Evolutionary conservation across 1,284 basidiomycete genomes (phyloP).

Genomic region (Rhodotorula sp.): DNA sequence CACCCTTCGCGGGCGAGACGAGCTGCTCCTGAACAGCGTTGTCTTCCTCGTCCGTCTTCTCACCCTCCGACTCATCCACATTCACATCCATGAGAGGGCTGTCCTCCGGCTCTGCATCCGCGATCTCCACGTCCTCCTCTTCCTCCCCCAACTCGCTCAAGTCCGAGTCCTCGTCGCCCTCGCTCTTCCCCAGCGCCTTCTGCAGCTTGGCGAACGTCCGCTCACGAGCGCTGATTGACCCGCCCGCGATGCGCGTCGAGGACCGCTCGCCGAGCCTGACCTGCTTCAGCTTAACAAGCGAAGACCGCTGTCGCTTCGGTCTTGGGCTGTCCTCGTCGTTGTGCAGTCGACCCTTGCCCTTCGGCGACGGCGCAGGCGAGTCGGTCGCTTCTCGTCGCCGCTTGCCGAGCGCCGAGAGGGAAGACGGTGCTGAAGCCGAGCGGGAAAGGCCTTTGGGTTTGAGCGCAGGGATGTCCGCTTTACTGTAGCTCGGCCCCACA

Average conservation of each 20-base stretch:
- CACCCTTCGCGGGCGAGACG: neutral
- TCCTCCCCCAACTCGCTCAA: slow-evolving; percentile 12
- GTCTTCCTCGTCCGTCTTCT: slow-evolving; percentile 4
- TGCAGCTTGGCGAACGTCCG: slow-evolving; percentile 7
- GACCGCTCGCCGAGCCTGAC: slow-evolving; percentile 15
- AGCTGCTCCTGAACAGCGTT: neutral
- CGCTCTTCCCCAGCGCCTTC: neutral
- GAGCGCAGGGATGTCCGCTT: neutral
- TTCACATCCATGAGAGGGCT: neutral
- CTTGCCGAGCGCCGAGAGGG: slow-evolving; percentile 5
- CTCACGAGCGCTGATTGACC: neutral
- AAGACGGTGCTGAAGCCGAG: slow-evolving; percentile 5
- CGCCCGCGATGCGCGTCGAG: slow-evolving; percentile 7
- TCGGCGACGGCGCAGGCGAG: slow-evolving; percentile 12
- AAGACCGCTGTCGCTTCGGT: neutral
- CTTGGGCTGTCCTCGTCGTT: neutral
- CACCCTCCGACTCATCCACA: neutral
- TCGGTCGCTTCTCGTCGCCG: slow-evolving; percentile 5
- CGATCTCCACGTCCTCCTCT: neutral
- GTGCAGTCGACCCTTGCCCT: neutral
- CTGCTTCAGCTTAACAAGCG: neutral
- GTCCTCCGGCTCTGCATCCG: neutral
- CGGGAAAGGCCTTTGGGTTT: neutral
- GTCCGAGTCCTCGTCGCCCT: slow-evolving; percentile 11
- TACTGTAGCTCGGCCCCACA: slow-evolving; percentile 6